phyloP scores from a whole-genome alignment of 139 green algal species.

The Volvox reticuliferus region DNA sequence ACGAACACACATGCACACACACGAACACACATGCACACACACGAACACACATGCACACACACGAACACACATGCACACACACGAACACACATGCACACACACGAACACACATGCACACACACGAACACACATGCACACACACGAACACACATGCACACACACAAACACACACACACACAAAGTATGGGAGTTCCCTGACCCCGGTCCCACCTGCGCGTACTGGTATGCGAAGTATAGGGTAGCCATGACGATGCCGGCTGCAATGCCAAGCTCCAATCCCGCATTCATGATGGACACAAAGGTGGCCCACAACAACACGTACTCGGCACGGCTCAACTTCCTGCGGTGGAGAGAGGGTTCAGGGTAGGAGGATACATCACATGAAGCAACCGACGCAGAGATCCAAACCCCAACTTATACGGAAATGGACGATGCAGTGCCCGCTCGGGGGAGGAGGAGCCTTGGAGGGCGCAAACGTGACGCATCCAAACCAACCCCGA shows the following conservation, averaged over 20 bases:
- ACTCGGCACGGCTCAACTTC: conserved; percentile 78
- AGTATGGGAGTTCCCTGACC: not conserved
- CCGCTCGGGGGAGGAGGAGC: no score
- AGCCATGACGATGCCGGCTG: conserved; percentile 74
- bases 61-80: not conserved
- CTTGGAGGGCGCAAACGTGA: no score
- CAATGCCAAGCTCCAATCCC: conserved; percentile 71
- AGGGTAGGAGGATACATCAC: no score
- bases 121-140: not conserved
- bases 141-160: not conserved
- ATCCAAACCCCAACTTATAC: no score
- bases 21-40: not conserved
- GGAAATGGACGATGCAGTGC: no score
- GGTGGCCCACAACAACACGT: conserved; percentile 77
- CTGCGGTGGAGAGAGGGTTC: no score
- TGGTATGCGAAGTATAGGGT: conserved; percentile 80
- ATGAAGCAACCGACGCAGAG: no score
- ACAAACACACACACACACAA: not conserved
- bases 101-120: no score
- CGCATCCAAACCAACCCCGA: no score
- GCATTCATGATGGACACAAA: conserved; percentile 80
- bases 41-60: no score
- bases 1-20: no score
- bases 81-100: not conserved
- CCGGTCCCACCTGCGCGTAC: conserved; percentile 65